Conservation (phyloP, 768 basidiomycete species). For the Multifurca ochricompacta region DNA sequence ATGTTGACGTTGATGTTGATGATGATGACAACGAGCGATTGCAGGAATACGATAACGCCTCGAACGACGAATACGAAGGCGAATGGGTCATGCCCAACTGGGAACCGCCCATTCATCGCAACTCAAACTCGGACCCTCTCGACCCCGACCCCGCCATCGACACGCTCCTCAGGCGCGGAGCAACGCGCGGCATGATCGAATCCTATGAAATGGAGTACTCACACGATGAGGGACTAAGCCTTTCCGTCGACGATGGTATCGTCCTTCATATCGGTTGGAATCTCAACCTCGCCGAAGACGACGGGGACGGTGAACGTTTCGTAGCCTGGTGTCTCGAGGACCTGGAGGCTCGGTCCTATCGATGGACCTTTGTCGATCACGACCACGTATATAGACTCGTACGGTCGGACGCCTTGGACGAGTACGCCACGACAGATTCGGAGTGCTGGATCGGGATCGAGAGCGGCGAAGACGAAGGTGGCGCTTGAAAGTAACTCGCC, state of each 20-base stretch:
- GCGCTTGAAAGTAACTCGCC: too few relatives aligned
- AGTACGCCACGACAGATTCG: slow-evolving; percentile 14
- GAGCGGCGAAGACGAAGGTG: slow-evolving; percentile 1
- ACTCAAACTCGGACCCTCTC: slow-evolving; percentile 31
- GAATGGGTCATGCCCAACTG: slow-evolving; percentile 42
- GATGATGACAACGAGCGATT: slow-evolving; percentile 23
- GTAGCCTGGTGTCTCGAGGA: slow-evolving; percentile 36
- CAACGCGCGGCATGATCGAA: slow-evolving; percentile 49
- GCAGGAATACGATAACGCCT: slow-evolving; percentile 29
- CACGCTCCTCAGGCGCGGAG: slow-evolving; percentile 51
- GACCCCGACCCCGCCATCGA: slow-evolving; percentile 29
- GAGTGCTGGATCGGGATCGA: slow-evolving; percentile 17
- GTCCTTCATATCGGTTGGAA: slow-evolving; percentile 66
- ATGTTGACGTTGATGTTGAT: too few relatives aligned
- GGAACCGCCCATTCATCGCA: slow-evolving; percentile 47
- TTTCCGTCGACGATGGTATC: slow-evolving; percentile 32
- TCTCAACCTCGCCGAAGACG: slow-evolving; percentile 39
- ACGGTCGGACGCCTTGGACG: slow-evolving; percentile 11
- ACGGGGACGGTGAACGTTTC: slow-evolving; percentile 34
- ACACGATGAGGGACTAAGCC: slow-evolving; percentile 47
- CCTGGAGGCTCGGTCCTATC: slow-evolving; percentile 37
- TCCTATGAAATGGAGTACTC: slow-evolving; percentile 47
- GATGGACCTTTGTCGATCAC: slow-evolving; percentile 31
- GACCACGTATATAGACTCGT: slow-evolving; percentile 13
- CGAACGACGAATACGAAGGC: slow-evolving; percentile 35